Conservation (phyloP, 768 basidiomycete genomes). For the Mycena pura region DNA sequence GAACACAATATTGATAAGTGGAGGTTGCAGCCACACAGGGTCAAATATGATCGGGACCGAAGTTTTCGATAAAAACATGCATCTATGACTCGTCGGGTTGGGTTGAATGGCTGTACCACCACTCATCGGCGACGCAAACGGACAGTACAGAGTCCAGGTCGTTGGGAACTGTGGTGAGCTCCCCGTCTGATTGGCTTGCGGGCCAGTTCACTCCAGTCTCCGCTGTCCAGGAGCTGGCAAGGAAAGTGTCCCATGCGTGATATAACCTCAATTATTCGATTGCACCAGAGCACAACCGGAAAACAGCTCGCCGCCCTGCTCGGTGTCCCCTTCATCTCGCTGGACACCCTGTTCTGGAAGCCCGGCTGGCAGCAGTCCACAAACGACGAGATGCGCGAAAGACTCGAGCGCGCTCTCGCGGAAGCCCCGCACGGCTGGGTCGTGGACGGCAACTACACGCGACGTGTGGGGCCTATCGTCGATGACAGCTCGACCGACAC, state of each 20-base stretch:
- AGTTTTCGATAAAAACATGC: no score
- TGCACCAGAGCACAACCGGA: slow-evolving; percentile 45
- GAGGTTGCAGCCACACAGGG: no score
- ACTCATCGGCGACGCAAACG: slow-evolving; percentile 51
- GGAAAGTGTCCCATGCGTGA: slow-evolving; percentile 31
- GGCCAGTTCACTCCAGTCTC: not conserved
- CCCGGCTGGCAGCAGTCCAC: slow-evolving; percentile 41
- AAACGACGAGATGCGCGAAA: slow-evolving; percentile 31
- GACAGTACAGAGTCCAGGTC: slow-evolving; percentile 53
- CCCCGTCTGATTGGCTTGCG: not conserved
- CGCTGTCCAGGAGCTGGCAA: slow-evolving; percentile 44
- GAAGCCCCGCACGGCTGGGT: slow-evolving; percentile 54
- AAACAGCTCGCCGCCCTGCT: slow-evolving; percentile 44
- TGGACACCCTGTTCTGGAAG: slow-evolving; percentile 46
- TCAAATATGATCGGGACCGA: no score
- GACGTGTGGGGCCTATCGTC: slow-evolving; percentile 47
- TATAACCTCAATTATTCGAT: not conserved
- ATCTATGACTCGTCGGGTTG: not conserved
- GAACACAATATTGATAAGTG: no score
- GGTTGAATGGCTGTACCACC: slow-evolving; percentile 31
- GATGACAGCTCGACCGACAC: slow-evolving; percentile 53
- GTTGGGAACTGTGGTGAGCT: slow-evolving; percentile 60
- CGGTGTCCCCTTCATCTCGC: slow-evolving; percentile 41
- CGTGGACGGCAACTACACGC: slow-evolving; percentile 61
- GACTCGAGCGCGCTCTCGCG: slow-evolving; percentile 37